Evolutionary conservation across 768 basidiomycete species (phyloP), one percentile per base, ranked within the genome.

Genomic region (Tephrocybe rancida): DNA sequence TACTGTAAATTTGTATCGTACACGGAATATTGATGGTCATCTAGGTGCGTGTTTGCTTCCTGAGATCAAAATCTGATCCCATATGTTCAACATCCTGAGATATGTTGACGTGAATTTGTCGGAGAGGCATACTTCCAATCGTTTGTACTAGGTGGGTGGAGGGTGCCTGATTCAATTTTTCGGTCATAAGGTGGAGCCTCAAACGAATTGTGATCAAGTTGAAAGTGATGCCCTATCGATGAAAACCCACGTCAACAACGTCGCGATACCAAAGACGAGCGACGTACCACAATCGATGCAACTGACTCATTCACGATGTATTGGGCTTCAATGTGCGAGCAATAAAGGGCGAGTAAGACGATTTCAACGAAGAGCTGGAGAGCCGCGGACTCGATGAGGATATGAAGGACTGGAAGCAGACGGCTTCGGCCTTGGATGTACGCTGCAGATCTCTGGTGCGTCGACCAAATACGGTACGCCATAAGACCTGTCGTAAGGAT

Each of bases 181-280:
- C 27, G 10, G 39, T 16, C 37, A 55, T 44, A 1, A 22, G 8
- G 44, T 49, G 48, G 13, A 55, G 48, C 47, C 39, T 48, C n/a
- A 55, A 49, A 16, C 53, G 53, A 21, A 55, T 34, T 10, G 53
- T 55, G 29, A 55, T 55, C 6, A 34, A 41, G 34, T 55, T 55
- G 48, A 55, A 55, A 29, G 53, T 55, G 18, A 55, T 55, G 13
- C 53, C 53, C 53, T 55, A 25, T 3, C n/a, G n/a, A 41, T 21
- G 21, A 29, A 4, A 7, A 6, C 35, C 10, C 14, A 13, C 22
- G 19, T 16, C 2, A 24, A 41, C 24, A 10, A 19, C 7, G 18
- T 5, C 18, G 39, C 1, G 25, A 7, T 9, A 25, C 7, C 4
- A 10, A n/a, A 7, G n/a, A n/a, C n/a, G n/a, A 24, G 13, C 22